These are phyloP conservation scores for Dacryopinax spathularia DNA, from an alignment of 768 basidiomycete genomes.

Conservation along the genomic window DNA sequence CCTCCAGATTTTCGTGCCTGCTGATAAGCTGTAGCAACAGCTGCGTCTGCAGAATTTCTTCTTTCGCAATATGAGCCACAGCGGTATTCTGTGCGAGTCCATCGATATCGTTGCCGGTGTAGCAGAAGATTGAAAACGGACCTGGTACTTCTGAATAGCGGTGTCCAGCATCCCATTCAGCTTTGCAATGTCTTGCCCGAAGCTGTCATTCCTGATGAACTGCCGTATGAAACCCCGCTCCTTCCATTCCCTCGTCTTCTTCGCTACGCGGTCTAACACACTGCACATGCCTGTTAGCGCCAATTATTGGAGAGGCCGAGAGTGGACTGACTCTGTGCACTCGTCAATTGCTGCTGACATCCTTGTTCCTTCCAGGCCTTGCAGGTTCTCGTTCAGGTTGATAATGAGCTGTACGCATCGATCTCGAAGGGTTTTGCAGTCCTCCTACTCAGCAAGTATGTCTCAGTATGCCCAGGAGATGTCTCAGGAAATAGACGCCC, in stretches of 20 bases:
- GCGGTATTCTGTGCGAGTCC: neutral
- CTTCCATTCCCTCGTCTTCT: neutral
- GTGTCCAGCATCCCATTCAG: neutral
- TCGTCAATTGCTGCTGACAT: neutral
- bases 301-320: neutral
- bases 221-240: neutral
- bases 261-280: neutral
- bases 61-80: neutral
- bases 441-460: neutral
- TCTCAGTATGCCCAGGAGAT: neutral
- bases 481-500: neutral
- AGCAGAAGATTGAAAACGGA: neutral
- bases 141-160: neutral
- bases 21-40: neutral
- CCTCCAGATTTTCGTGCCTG: neutral
- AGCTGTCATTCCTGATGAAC: conserved; percentile 3
- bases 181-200: neutral
- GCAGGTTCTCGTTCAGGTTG: neutral
- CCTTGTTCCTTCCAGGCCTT: neutral
- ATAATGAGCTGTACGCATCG: neutral
- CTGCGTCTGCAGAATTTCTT: neutral
- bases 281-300: neutral
- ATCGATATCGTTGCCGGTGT: neutral
- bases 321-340: neutral
- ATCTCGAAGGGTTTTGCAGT: neutral